Evolutionary conservation across 2,329 filamentous ascomycete genomes (phyloP).

Genomic region (Diatrype stigma): DNA sequence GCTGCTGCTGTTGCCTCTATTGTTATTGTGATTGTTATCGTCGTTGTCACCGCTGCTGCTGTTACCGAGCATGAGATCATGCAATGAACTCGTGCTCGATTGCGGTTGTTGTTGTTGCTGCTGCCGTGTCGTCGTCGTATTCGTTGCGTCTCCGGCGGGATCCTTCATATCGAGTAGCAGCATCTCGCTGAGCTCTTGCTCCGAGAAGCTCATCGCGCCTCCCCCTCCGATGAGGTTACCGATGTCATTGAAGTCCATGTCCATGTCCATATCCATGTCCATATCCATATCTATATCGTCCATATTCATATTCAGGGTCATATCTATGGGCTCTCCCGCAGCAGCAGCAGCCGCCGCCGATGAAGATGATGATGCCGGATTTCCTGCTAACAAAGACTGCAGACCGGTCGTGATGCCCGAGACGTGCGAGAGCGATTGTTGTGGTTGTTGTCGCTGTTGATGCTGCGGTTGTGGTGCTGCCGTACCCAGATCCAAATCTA

Average conservation of each 20-base stretch:
- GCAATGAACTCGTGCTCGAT: background rate
- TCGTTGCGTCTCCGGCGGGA: slow-evolving; percentile 6
- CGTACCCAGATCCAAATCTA: background rate
- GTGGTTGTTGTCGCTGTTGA: background rate
- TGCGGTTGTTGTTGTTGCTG: no score
- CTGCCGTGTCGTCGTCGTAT: slow-evolving; percentile 1
- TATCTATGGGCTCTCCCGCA: background rate
- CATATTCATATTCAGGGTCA: background rate
- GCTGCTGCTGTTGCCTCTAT: no score
- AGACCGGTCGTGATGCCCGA: slow-evolving; percentile 9
- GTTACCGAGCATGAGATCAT: background rate
- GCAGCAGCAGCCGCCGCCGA: slow-evolving; percentile 1
- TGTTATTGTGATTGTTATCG: background rate
- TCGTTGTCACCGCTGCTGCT: no score
- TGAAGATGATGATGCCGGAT: background rate
- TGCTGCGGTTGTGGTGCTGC: background rate
- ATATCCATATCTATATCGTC: slow-evolving; percentile 9
- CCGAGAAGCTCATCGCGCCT: slow-evolving; percentile 15
- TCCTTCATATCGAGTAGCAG: slow-evolving; percentile 16
- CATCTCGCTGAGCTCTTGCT: slow-evolving; percentile 26
- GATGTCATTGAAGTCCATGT: slow-evolving; percentile 9
- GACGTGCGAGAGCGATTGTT: background rate
- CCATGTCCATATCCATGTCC: slow-evolving; percentile 3
- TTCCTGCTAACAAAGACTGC: background rate
- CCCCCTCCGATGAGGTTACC: no score